phyloP scores from a whole-genome alignment of 2,329 filamentous ascomycete genomes.

The Sclerotinia glacialis region DNA sequence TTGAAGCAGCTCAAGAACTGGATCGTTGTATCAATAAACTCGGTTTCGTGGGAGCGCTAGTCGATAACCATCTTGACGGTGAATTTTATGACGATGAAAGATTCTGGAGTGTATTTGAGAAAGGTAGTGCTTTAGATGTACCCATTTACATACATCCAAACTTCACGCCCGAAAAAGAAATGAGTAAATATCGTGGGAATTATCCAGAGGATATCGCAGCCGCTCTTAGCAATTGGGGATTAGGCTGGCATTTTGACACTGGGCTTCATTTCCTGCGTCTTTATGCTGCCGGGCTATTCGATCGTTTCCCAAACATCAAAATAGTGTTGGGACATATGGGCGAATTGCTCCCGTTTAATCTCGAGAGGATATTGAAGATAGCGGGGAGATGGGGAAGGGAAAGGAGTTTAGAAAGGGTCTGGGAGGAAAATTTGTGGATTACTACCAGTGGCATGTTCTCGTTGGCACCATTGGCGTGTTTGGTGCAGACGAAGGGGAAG shows the following conservation, averaged over 20 bases:
- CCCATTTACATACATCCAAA: slow-evolving; percentile 47
- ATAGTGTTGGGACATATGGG: slow-evolving; percentile 54
- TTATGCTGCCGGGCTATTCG: slow-evolving; percentile 54
- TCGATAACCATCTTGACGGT: slow-evolving; percentile 45
- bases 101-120: slow-evolving; percentile 41
- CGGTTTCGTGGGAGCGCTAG: slow-evolving; percentile 49
- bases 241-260: slow-evolving; percentile 52
- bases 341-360: slow-evolving; percentile 53
- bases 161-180: slow-evolving; percentile 39
- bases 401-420: slow-evolving; percentile 48
- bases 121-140: slow-evolving; percentile 43
- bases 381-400: slow-evolving; percentile 38
- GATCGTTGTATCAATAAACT: slow-evolving; percentile 44
- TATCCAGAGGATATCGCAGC: slow-evolving; percentile 36
- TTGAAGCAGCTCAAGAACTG: slow-evolving; percentile 41
- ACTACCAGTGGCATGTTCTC: slow-evolving; percentile 55
- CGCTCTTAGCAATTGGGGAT: slow-evolving; percentile 44
- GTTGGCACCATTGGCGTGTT: slow-evolving; percentile 47
- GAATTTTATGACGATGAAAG: slow-evolving; percentile 45
- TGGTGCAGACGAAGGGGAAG: slow-evolving; percentile 46
- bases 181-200: slow-evolving; percentile 36
- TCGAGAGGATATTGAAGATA: slow-evolving; percentile 46
- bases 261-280: slow-evolving; percentile 50
- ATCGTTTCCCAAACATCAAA: slow-evolving; percentile 52
- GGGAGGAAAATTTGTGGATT: slow-evolving; percentile 55